These are phyloP conservation scores for Aspergillus sp. DNA, from an alignment of 2,329 filamentous ascomycete genomes.

Conservation along the genomic window DNA sequence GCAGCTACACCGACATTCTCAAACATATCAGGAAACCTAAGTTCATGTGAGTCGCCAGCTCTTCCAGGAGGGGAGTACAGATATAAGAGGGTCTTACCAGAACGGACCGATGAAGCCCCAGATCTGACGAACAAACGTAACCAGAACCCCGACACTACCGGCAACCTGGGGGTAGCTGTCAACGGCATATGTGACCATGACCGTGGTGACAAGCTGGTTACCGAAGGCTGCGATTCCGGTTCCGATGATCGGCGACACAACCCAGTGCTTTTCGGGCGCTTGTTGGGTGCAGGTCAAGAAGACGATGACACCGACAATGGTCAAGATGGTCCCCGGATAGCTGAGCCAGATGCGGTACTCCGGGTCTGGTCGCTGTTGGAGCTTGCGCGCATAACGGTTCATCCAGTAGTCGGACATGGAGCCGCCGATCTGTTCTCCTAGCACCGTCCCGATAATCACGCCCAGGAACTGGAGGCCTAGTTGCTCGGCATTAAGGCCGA, in stretches of 20 bases:
- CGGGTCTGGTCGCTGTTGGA: conserved; percentile 42
- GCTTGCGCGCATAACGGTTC: conserved; percentile 30
- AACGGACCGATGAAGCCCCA: conserved; percentile 40
- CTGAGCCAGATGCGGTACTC: conserved; percentile 59
- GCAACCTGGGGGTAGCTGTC: conserved; percentile 57
- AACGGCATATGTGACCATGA: conserved; percentile 59
- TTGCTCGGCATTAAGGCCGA: conserved; percentile 56
- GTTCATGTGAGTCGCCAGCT: conserved; percentile 8
- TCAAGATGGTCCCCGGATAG: conserved; percentile 51
- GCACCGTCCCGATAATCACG: conserved; percentile 56
- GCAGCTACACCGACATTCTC: conserved; percentile 32
- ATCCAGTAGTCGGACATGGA: conserved; percentile 57
- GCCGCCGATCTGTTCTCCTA: conserved; percentile 61
- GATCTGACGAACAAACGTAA: conserved; percentile 53
- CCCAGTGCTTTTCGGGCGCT: conserved; percentile 49
- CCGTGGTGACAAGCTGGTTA: conserved; percentile 62
- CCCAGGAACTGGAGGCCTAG: conserved; percentile 59
- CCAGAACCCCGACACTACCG: conserved; percentile 58
- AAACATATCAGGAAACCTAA: conserved; percentile 36
- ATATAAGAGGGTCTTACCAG: conserved; percentile 25
- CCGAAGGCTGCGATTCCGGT: conserved; percentile 53
- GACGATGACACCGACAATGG: conserved; percentile 55
- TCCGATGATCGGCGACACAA: conserved; percentile 57
- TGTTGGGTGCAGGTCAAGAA: conserved; percentile 55
- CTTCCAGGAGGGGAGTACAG: not conserved